Evolutionary conservation across 129 eudicot species (phyloP).

Genomic region (Tanacetum coccineum): DNA sequence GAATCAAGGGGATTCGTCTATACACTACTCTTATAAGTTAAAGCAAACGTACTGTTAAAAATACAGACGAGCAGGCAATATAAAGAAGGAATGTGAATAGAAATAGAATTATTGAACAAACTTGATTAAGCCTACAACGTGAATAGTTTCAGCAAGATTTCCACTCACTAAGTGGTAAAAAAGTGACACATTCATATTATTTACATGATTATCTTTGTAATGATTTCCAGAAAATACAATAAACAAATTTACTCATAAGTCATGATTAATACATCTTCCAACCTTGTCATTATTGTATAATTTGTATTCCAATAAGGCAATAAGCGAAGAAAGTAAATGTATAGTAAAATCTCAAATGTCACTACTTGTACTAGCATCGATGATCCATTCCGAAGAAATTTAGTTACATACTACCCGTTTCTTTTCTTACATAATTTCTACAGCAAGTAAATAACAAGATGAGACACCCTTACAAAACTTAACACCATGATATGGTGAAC

Average conservation of each 20-base stretch:
- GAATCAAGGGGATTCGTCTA: too few relatives aligned
- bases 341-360: neutral
- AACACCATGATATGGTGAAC: too few relatives aligned
- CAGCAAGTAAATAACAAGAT: too few relatives aligned
- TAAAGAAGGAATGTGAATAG: neutral
- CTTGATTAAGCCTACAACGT: neutral
- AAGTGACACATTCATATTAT: neutral
- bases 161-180: neutral
- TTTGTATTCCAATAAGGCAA: too few relatives aligned
- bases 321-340: neutral
- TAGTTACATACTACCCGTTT: too few relatives aligned
- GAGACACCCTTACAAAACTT: too few relatives aligned
- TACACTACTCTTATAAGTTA: too few relatives aligned
- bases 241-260: neutral
- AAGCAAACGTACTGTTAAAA: too few relatives aligned
- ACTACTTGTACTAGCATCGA: neutral
- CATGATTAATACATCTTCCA: neutral
- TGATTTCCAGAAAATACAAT: neutral
- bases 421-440: too few relatives aligned
- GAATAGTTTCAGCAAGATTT: neutral
- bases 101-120: neutral
- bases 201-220: neutral
- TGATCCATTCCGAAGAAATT: too few relatives aligned
- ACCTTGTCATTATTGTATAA: conserved; percentile 3
- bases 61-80: neutral